These are phyloP conservation scores for Saccharomyces cerevisiae DNA, from an alignment of 805 yeast genomes.

Conservation along the genomic window DNA sequence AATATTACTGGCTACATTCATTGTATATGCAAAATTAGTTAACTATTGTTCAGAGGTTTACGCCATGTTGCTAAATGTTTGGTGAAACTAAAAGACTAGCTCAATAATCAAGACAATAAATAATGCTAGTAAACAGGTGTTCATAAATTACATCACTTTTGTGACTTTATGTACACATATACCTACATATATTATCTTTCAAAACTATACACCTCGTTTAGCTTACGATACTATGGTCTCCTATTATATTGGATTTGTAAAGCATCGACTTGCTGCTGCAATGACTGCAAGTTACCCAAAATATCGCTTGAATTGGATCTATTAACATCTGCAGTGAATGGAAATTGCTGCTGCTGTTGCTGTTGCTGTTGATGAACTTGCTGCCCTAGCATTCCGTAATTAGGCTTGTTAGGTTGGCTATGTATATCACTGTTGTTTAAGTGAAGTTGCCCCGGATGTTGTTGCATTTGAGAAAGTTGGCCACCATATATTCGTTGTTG, in stretches of 20 bases:
- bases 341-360: slow-evolving; percentile 9
- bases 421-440: slow-evolving; percentile 1
- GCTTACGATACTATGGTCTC: slow-evolving; percentile 1
- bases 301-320: slow-evolving; percentile 35
- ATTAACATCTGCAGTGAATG: slow-evolving; percentile 27
- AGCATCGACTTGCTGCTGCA: slow-evolving; percentile 63
- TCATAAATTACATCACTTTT: background rate
- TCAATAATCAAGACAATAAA: too few relatives aligned
- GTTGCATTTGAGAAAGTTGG: background rate
- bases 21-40: background rate
- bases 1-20: background rate
- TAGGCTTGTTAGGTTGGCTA: slow-evolving; percentile 1
- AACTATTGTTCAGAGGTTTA: background rate
- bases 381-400: background rate
- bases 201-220: background rate
- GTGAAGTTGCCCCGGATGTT: background rate
- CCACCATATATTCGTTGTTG: background rate
- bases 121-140: background rate
- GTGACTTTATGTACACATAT: background rate
- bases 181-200: background rate
- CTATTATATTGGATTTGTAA: slow-evolving; percentile 29
- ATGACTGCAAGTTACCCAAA: slow-evolving; percentile 54
- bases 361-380: slow-evolving; percentile 8
- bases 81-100: background rate
- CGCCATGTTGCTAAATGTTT: background rate